phyloP scores from a whole-genome alignment of 768 basidiomycete species.

The Phaeotremella skinneri region DNA sequence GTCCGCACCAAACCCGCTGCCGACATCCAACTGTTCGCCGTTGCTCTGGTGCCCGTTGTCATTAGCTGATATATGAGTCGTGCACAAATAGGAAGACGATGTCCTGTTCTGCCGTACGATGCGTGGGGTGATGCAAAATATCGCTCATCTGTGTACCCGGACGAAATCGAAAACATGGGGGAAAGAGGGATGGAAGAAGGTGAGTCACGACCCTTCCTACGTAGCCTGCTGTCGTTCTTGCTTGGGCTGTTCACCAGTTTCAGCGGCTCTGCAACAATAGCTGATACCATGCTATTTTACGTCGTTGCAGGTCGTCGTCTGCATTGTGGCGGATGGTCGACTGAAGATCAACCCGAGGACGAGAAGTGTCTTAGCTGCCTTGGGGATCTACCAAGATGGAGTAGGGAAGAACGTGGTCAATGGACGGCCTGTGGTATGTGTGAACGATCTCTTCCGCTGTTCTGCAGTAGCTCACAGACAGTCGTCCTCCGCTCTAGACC shows the following conservation, averaged over 20 bases:
- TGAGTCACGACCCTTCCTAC: constrained; percentile 11
- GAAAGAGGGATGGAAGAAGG: constrained; percentile 95
- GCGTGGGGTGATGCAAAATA: constrained; percentile 94
- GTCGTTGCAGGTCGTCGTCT: constrained; percentile 67
- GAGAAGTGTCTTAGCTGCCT: constrained; percentile 71
- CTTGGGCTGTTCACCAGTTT: no score
- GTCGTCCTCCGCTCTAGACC: constrained; percentile 14
- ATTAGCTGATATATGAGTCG: no score
- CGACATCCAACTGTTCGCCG: no score
- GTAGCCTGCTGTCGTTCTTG: no score
- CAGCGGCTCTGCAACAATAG: background rate
- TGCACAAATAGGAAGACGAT: constrained; percentile 63
- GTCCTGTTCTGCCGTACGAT: constrained; percentile 81
- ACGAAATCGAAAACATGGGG: constrained; percentile 93
- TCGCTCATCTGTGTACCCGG: constrained; percentile 80
- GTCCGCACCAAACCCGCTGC: no score
- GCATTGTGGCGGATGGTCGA: constrained; percentile 84
- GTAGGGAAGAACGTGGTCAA: constrained; percentile 62
- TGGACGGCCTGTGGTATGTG: constrained; percentile 64
- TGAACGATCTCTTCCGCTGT: background rate
- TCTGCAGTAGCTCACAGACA: no score
- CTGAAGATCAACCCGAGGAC: constrained; percentile 70
- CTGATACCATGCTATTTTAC: background rate
- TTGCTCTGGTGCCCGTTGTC: no score
- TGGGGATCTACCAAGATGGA: constrained; percentile 94